phyloP scores from a whole-genome alignment of 106 monocot genomes.

The Allium fistulosum region DNA sequence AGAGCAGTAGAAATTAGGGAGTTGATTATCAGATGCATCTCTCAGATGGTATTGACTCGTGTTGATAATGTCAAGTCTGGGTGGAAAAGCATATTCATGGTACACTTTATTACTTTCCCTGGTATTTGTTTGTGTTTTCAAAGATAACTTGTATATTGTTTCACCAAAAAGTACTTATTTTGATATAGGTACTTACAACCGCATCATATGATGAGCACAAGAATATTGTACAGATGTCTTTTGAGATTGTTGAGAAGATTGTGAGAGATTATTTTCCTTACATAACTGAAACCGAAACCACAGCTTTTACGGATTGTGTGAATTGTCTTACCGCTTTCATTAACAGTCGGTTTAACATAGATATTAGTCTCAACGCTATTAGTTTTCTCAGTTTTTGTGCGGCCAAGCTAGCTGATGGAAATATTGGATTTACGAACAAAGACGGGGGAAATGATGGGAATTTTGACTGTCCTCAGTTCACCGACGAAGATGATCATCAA shows the following conservation, averaged over 20 bases:
- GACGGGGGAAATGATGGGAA: slow-evolving; percentile 46
- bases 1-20: slow-evolving; percentile 95
- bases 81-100: slow-evolving; percentile 99
- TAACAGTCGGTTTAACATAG: slow-evolving; percentile 92
- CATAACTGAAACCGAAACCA: slow-evolving; percentile 88
- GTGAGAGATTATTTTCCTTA: slow-evolving; percentile 87
- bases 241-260: slow-evolving; percentile 95
- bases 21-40: slow-evolving; percentile 86
- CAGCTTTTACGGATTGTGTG: slow-evolving; percentile 91
- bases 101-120: slow-evolving; percentile 9
- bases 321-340: slow-evolving; percentile 92
- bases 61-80: slow-evolving; percentile 93
- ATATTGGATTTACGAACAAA: slow-evolving; percentile 56
- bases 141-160: background rate
- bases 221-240: slow-evolving; percentile 87
- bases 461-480: slow-evolving; percentile 25
- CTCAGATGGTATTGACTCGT: slow-evolving; percentile 93
- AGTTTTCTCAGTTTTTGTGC: slow-evolving; percentile 90
- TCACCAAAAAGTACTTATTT: background rate
- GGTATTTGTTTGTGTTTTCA: too few relatives aligned
- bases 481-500: slow-evolving; percentile 68
- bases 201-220: slow-evolving; percentile 96
- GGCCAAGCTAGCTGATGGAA: slow-evolving; percentile 89
- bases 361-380: slow-evolving; percentile 70
- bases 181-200: slow-evolving; percentile 84